A percentile compares a stretch with the other conserved stretches of the same genome.
Conservation (phyloP, 1,139 yeast genomes). For the Meyerozyma sp. region DNA sequence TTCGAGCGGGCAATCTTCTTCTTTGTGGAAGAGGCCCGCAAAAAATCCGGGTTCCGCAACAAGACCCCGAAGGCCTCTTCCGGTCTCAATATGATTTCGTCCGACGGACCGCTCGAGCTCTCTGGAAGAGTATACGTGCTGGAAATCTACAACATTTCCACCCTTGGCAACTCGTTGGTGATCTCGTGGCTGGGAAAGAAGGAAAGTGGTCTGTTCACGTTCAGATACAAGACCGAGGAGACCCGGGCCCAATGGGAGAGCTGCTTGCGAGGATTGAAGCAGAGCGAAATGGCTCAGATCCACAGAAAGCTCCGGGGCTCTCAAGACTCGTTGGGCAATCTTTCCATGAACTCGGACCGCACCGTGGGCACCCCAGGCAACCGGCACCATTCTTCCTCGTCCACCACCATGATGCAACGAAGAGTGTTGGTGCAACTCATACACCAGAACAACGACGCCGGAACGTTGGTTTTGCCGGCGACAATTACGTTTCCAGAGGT, state of each 20-base stretch:
- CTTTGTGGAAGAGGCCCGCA: slow-evolving; percentile 45
- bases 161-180: slow-evolving; percentile 50
- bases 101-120: slow-evolving; percentile 37
- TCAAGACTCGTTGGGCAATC: slow-evolving; percentile 11
- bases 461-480: slow-evolving; percentile 34
- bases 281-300: slow-evolving; percentile 39
- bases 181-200: slow-evolving; percentile 77
- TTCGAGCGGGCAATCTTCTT: slow-evolving; percentile 85
- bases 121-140: slow-evolving; percentile 69
- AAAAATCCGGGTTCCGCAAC: slow-evolving; percentile 12
- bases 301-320: slow-evolving; percentile 36
- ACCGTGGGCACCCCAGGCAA: slow-evolving; percentile 8
- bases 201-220: slow-evolving; percentile 69
- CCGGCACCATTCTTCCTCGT: slow-evolving; percentile 42
- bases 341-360: slow-evolving; percentile 6
- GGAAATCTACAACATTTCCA: slow-evolving; percentile 53
- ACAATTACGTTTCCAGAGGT: slow-evolving; percentile 44
- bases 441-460: slow-evolving; percentile 8
- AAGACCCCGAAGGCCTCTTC: slow-evolving; percentile 7
- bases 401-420: slow-evolving; percentile 44
- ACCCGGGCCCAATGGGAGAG: slow-evolving; percentile 65
- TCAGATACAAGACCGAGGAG: slow-evolving; percentile 68
- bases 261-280: slow-evolving; percentile 44
- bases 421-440: slow-evolving; percentile 12
- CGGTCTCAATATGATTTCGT: neutral